Evolutionary conservation across 1,139 yeast species (phyloP).

Genomic region (Zygosaccharomyces sapae): DNA sequence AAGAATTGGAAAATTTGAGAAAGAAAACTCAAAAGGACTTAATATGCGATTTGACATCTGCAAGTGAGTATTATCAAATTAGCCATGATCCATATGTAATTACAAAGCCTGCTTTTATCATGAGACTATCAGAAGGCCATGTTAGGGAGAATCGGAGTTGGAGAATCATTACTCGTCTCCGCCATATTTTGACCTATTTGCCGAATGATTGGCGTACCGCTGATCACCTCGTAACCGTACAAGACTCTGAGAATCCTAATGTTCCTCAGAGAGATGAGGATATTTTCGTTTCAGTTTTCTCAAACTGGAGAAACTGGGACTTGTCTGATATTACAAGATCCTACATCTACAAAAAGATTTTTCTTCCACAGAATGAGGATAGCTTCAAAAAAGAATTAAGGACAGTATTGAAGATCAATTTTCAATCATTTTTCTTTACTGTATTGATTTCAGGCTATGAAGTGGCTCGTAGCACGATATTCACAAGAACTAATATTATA

Average conservation of each 20-base stretch:
- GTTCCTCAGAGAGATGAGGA: slow-evolving; percentile 52
- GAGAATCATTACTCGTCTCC: slow-evolving; percentile 73
- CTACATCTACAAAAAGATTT: slow-evolving; percentile 43
- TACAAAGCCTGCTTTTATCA: slow-evolving; percentile 80
- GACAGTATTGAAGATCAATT: slow-evolving; percentile 21
- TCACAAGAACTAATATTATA: slow-evolving; percentile 22
- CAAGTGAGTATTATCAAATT: slow-evolving; percentile 56
- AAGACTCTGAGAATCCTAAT: slow-evolving; percentile 26
- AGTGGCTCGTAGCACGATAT: slow-evolving; percentile 26
- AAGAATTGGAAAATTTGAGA: slow-evolving; percentile 14
- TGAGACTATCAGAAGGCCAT: slow-evolving; percentile 67
- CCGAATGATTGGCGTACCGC: slow-evolving; percentile 49
- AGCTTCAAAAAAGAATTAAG: slow-evolving; percentile 21
- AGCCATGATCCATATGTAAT: slow-evolving; percentile 85
- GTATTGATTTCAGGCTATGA: slow-evolving; percentile 27
- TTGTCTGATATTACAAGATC: slow-evolving; percentile 55
- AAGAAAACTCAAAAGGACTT: slow-evolving; percentile 23
- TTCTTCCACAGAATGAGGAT: slow-evolving; percentile 18
- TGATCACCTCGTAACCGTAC: slow-evolving; percentile 18
- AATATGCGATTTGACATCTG: slow-evolving; percentile 48
- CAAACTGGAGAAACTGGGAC: slow-evolving; percentile 94
- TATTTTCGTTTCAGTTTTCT: slow-evolving; percentile 55
- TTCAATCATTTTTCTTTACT: slow-evolving; percentile 27
- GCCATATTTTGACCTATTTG: slow-evolving; percentile 65
- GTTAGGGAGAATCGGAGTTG: slow-evolving; percentile 80